phyloP scores from a whole-genome alignment of 192 early-diverging fungal genomes.

The Backusella mclennaniae region DNA sequence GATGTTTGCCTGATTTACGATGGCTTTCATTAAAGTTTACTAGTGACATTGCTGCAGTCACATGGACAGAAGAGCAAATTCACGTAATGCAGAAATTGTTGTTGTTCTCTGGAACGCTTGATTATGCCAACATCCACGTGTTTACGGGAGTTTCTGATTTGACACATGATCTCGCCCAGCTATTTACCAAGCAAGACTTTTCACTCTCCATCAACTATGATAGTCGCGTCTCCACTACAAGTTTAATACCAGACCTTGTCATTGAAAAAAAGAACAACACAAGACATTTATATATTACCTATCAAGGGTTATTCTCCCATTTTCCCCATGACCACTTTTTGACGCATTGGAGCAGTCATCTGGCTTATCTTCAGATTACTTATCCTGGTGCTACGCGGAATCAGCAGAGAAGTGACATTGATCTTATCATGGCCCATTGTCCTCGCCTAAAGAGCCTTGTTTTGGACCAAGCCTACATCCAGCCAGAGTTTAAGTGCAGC shows the following conservation, averaged over 20 bases:
- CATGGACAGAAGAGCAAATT: neutral
- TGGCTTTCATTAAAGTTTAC: neutral
- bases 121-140: neutral
- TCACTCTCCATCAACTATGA: neutral
- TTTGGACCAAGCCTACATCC: neutral
- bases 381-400: neutral
- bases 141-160: neutral
- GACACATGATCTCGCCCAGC: neutral
- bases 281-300: neutral
- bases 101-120: neutral
- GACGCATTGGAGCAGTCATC: neutral
- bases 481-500: neutral
- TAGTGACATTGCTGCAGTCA: neutral
- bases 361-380: neutral
- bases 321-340: neutral
- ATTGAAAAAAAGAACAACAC: neutral
- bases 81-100: neutral
- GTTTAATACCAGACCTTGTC: neutral
- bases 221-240: neutral
- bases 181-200: neutral
- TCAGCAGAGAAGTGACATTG: neutral
- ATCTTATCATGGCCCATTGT: neutral
- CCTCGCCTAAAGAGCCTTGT: neutral
- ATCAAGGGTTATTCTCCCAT: neutral
- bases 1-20: neutral